Base-by-base conservation (phyloP, 2,329 filamentous ascomycete genomes). In the Coccinonectria pachysandricola region DNA sequence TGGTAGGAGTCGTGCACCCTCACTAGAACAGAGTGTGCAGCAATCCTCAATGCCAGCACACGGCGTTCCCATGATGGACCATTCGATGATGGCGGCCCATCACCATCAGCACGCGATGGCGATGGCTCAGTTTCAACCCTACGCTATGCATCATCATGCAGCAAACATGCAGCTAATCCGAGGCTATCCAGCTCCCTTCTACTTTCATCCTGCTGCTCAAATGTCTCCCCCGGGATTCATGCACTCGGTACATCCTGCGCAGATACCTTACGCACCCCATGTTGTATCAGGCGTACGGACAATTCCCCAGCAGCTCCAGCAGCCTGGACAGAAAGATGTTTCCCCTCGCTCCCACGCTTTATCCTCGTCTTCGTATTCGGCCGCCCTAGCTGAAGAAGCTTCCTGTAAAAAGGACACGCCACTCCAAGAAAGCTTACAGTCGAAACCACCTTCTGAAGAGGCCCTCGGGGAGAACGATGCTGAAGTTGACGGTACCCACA, bases 381-480 rank as follows among this genome's bases (percentile, higher is more conserved):
- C n/a, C n/a, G n/a, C n/a, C n/a, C n/a, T n/a, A n/a, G n/a, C n/a
- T n/a, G n/a, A n/a, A n/a, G n/a, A n/a, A n/a, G n/a, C n/a, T n/a
- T n/a, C n/a, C n/a, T n/a, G n/a, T n/a, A n/a, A n/a, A n/a, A n/a
- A n/a, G n/a, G n/a, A n/a, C n/a, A n/a, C n/a, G 5, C 20, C 12
- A 6, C 8, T 7, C 6, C 12, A 18, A 19, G 26, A 14, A 11
- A 12, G 8, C 6, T 15, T 31, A 5, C 50, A 49, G 26, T 48
- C 46, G 6, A 54, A 56, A 29, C 44, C 44, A 7, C 39, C 43
- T 3, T 39, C 39, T 2, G 51, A 54, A 20, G 48, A 52, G 22
- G 35, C 32, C 0, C 15, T 50, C 15, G 32, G 35, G 19, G 26
- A 28, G 4, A 18, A 24, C 8, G 10, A 17, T 6, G 15, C 17